These are phyloP conservation scores for Calamus simplicifolius DNA, from an alignment of 176 grass and related monocot genomes.

Conservation along the genomic window DNA sequence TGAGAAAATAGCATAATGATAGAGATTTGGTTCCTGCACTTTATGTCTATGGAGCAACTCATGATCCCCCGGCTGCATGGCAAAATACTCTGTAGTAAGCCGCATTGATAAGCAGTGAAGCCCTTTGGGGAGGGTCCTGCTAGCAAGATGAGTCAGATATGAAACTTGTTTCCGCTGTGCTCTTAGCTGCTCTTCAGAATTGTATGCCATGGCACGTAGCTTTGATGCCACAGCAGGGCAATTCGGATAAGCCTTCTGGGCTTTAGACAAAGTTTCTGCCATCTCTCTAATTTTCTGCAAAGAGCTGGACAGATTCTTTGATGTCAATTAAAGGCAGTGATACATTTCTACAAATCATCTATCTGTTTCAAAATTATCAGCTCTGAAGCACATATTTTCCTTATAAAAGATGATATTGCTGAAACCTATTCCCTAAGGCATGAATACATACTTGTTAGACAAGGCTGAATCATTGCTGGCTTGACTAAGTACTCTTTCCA, in stretches of 20 bases:
- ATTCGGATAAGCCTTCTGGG: slow-evolving; percentile 45
- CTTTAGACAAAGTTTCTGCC: slow-evolving; percentile 58
- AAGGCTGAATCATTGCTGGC: slow-evolving; percentile 32
- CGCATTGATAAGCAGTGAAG: slow-evolving; percentile 80
- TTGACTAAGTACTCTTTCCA: slow-evolving; percentile 50
- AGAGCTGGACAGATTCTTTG: slow-evolving; percentile 33
- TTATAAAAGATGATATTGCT: too few relatives aligned
- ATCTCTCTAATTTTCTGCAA: slow-evolving; percentile 80
- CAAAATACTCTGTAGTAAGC: slow-evolving; percentile 71
- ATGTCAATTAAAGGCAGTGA: slow-evolving; percentile 30
- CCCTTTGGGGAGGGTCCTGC: slow-evolving; percentile 65
- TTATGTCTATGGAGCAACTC: slow-evolving; percentile 30
- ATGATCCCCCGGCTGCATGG: slow-evolving; percentile 31
- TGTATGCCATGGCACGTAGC: slow-evolving; percentile 56
- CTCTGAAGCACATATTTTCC: too few relatives aligned
- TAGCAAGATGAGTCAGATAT: slow-evolving; percentile 64
- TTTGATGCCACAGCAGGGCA: slow-evolving; percentile 63
- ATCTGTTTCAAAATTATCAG: too few relatives aligned
- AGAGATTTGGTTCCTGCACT: slow-evolving; percentile 25
- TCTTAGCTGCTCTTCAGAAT: slow-evolving; percentile 72
- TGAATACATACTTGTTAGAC: slow-evolving; percentile 45
- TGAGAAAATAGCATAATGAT: slow-evolving; percentile 86
- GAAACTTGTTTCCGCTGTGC: slow-evolving; percentile 56
- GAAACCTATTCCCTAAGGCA: too few relatives aligned
- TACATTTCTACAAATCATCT: too few relatives aligned